Evolutionary conservation across 2,329 filamentous ascomycete species (phyloP), one percentile per base, ranked within the genome.

Genomic region (Venturia aucupariae): DNA sequence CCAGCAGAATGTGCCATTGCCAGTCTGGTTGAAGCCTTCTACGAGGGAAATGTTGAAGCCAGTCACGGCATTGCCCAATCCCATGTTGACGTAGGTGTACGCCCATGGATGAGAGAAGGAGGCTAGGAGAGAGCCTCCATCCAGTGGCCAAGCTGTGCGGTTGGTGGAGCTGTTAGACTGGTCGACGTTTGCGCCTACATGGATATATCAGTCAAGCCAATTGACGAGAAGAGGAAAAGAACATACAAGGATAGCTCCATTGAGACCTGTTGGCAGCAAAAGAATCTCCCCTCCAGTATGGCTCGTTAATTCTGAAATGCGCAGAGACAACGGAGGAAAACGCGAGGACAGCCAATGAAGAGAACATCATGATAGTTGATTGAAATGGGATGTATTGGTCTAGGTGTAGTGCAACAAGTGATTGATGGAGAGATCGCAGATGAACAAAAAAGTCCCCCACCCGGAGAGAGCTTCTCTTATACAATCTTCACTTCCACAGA

Each of bases 41-140:
- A 79, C 71, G 19, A 81, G 72, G 19, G 71, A 72, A 67, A 80
- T 76, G 68, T 81, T 80, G 72, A 80, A 79, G 64, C 71, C 70
- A 19, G 78, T 76, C 4, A 75, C 75, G 3, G 32, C 68, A 44
- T 67, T 65, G 10, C 75, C 78, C 54, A 81, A 68, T 6, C 76
- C 79, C 4, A 81, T 72, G 68, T 81, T 81, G 57, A 81, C 73
- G 63, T 77, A 78, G 2, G 79, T 80, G 35, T 79, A 73, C 2
- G 79, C 77, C 68, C 72, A 77, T 22, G 70, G 70, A 69, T 81
- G 79, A 13, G 42, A 70, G 69, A 35, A 75, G 76, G 44, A 74
- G 73, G 24, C 70, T 38, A 38, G 67, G 22, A 81, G 66, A 6
- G 76, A 74, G 63, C 79, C 79, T 57, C 79, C 78, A 13, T 73